Evolutionary conservation across 2,329 filamentous ascomycete genomes (phyloP).

Genomic region (Claviceps humidiphila): DNA sequence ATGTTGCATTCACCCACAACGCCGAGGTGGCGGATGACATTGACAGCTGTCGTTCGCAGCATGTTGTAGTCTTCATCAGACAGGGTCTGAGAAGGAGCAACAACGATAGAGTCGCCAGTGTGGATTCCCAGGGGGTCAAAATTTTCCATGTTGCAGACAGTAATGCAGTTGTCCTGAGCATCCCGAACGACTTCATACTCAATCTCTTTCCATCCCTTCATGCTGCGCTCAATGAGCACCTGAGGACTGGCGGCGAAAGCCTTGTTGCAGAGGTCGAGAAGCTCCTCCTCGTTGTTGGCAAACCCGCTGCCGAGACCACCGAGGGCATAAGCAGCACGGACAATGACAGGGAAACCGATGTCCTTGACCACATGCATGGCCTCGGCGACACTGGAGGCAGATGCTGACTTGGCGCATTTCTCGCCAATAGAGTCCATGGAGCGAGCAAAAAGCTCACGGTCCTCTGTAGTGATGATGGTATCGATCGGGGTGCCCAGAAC

Average conservation of each 20-base stretch:
- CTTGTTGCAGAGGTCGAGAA: constrained; percentile 82
- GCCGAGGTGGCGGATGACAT: constrained; percentile 91
- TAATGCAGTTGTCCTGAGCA: constrained; percentile 94
- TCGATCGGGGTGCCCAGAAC: constrained; percentile 94
- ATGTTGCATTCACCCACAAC: constrained; percentile 99
- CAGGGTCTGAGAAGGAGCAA: constrained; percentile 90
- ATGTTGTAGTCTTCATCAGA: constrained; percentile 99
- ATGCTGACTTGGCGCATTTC: constrained; percentile 95
- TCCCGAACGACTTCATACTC: constrained; percentile 98
- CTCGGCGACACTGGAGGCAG: constrained; percentile 78
- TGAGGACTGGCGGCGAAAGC: constrained; percentile 92
- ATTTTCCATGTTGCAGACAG: constrained; percentile 99
- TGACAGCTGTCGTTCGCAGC: constrained; percentile 91
- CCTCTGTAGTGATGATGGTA: constrained; percentile 96
- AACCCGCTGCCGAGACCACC: constrained; percentile 94
- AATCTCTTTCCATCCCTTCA: constrained; percentile 99
- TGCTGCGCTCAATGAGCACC: constrained; percentile 90
- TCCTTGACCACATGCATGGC: constrained; percentile 76
- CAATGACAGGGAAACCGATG: constrained; percentile 94
- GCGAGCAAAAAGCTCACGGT: constrained; percentile 90
- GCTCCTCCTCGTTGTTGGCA: constrained; percentile 71
- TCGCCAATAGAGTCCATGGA: constrained; percentile 98
- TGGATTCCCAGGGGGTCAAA: constrained; percentile 97
- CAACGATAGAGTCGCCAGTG: constrained; percentile 95
- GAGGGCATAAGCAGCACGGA: constrained; percentile 88